Evolutionary conservation across 2,329 filamentous ascomycete genomes (phyloP).

Genomic region (Penicillium sp.): DNA sequence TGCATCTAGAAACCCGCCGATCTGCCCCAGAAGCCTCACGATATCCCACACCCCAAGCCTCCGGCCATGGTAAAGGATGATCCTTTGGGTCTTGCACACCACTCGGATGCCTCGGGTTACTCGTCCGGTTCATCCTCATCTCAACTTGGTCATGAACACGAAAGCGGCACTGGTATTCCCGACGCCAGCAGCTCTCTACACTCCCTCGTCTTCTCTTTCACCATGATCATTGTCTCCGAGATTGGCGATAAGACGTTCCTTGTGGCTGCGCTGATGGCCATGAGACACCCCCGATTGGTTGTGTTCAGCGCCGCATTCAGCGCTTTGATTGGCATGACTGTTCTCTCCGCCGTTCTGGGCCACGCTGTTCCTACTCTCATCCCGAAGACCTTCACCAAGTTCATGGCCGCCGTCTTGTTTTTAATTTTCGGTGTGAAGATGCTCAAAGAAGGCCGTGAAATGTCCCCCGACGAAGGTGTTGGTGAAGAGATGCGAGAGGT

Average conservation of each 20-base stretch:
- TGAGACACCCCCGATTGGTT: conserved; percentile 90
- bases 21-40: conserved; percentile 72
- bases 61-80: conserved; percentile 43
- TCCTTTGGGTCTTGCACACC: conserved; percentile 29
- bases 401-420: conserved; percentile 80
- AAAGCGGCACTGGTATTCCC: conserved; percentile 31
- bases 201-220: conserved; percentile 85
- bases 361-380: conserved; percentile 88
- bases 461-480: conserved; percentile 86
- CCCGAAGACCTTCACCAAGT: conserved; percentile 84
- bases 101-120: conserved; percentile 23
- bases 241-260: conserved; percentile 98
- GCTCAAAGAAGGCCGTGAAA: conserved; percentile 78
- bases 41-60: conserved; percentile 65
- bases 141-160: conserved; percentile 22
- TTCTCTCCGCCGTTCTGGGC: conserved; percentile 86
- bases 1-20: conserved; percentile 68
- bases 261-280: conserved; percentile 95
- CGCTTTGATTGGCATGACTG: conserved; percentile 88
- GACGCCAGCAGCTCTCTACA: conserved; percentile 71
- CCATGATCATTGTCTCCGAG: conserved; percentile 97
- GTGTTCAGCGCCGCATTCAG: conserved; percentile 95
- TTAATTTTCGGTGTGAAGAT: conserved; percentile 83
- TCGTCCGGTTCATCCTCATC: conserved; percentile 29
- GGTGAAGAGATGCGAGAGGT: conserved; percentile 98